Evolutionary conservation across 805 yeast genomes (phyloP).

Genomic region (Lachancea lanzarotensis): DNA sequence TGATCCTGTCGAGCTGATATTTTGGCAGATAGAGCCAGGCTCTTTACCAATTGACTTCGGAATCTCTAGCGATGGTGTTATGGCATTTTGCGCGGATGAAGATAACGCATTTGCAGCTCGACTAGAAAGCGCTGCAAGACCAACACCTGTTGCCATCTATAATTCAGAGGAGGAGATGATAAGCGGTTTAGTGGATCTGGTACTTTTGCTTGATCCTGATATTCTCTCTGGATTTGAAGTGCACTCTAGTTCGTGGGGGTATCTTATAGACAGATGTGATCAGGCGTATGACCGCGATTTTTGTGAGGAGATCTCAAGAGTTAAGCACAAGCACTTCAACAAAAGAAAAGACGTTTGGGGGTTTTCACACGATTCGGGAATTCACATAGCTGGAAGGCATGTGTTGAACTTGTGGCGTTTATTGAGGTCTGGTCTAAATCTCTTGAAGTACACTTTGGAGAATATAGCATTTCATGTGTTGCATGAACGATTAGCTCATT

Average conservation of each 20-base stretch:
- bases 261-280: conserved; percentile 58
- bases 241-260: conserved; percentile 84
- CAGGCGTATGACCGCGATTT: conserved; percentile 45
- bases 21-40: conserved; percentile 55
- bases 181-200: conserved; percentile 45
- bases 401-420: conserved; percentile 80
- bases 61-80: conserved; percentile 35
- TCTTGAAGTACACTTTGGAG: conserved; percentile 69
- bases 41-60: conserved; percentile 31
- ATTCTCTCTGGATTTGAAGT: conserved; percentile 81
- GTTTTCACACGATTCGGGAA: conserved; percentile 64
- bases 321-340: conserved; percentile 40
- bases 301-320: conserved; percentile 56
- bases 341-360: conserved; percentile 74
- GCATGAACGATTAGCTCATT: conserved; percentile 63
- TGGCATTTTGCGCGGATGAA: conserved; percentile 19
- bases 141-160: conserved; percentile 36
- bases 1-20: conserved; percentile 54
- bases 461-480: conserved; percentile 63
- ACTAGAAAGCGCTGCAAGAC: conserved; percentile 14
- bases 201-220: conserved; percentile 75
- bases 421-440: conserved; percentile 52
- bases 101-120: conserved; percentile 3
- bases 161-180: conserved; percentile 56
- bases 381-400: conserved; percentile 73